Percentiles rank a stretch among this genome's conserved stretches.
These are phyloP conservation scores for Xylaria telfairii DNA, from an alignment of 495 filamentous ascomycete genomes.

Conservation along the genomic window DNA sequence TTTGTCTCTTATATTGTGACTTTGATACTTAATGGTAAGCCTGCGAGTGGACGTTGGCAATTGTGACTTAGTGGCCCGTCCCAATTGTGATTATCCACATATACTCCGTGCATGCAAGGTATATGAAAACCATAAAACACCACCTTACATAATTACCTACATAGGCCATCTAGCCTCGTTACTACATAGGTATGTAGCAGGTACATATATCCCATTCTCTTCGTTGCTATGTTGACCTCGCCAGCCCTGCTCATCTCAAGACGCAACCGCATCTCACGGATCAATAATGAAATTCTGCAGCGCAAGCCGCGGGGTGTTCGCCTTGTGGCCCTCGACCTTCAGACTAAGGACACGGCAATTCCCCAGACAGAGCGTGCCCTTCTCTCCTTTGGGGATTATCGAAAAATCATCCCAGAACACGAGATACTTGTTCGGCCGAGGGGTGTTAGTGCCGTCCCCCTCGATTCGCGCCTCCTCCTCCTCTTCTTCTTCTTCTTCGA, in stretches of 20 bases:
- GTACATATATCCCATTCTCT: too few relatives aligned
- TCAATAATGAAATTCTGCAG: slow-evolving; percentile 27
- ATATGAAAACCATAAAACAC: too few relatives aligned
- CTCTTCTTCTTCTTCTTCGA: neutral
- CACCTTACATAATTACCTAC: neutral
- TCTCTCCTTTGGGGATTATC: neutral
- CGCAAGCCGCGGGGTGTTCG: slow-evolving; percentile 28
- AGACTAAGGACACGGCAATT: slow-evolving; percentile 34
- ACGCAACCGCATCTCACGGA: neutral
- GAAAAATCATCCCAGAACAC: slow-evolving; percentile 1
- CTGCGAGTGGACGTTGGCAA: neutral
- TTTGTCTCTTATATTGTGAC: neutral
- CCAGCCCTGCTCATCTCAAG: too few relatives aligned
- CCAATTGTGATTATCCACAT: too few relatives aligned
- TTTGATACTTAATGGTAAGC: neutral
- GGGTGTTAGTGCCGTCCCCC: neutral
- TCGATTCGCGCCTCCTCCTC: neutral
- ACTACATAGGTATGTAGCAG: too few relatives aligned
- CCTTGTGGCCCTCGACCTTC: slow-evolving; percentile 43
- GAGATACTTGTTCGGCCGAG: slow-evolving; percentile 11
- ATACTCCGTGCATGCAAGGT: neutral
- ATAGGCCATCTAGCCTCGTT: too few relatives aligned
- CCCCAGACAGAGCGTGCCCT: slow-evolving; percentile 26
- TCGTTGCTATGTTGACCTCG: too few relatives aligned
- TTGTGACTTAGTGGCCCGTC: too few relatives aligned